Conservation (phyloP, 495 filamentous ascomycete genomes). For the Penicillium riverlandense region DNA sequence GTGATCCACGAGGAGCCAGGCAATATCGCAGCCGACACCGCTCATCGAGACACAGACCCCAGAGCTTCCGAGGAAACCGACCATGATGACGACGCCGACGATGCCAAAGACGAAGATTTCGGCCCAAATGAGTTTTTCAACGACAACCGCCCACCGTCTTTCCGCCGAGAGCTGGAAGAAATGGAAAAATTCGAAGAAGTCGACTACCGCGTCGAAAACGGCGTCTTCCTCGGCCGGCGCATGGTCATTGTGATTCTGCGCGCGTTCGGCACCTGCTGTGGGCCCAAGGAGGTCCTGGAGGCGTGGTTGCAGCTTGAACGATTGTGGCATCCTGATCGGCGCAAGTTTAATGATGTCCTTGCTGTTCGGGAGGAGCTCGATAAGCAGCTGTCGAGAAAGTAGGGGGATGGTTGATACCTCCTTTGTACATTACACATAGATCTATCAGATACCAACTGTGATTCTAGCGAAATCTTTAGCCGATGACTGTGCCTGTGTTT, state of each 20-base stretch:
- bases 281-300: constrained; percentile 29
- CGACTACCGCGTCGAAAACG: constrained; percentile 31
- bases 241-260: constrained; percentile 35
- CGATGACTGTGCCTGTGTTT: no score
- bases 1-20: background rate
- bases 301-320: constrained; percentile 35
- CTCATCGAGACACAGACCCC: background rate
- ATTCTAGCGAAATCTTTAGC: constrained; percentile 6
- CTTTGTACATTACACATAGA: constrained; percentile 30
- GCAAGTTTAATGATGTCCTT: constrained; percentile 28
- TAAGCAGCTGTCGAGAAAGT: constrained; percentile 19
- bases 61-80: background rate
- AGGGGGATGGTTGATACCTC: background rate
- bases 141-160: background rate
- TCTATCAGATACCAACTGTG: constrained; percentile 21
- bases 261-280: constrained; percentile 36
- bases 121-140: constrained; percentile 16
- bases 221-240: constrained; percentile 34
- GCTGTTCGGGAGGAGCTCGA: constrained; percentile 35
- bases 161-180: no score
- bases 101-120: constrained; percentile 3
- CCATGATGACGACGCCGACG: background rate
- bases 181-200: constrained; percentile 7
- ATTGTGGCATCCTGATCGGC: constrained; percentile 34
- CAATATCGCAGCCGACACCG: background rate